Evolutionary conservation across 345 rosid species (phyloP).

Genomic region (Brassica carinata): DNA sequence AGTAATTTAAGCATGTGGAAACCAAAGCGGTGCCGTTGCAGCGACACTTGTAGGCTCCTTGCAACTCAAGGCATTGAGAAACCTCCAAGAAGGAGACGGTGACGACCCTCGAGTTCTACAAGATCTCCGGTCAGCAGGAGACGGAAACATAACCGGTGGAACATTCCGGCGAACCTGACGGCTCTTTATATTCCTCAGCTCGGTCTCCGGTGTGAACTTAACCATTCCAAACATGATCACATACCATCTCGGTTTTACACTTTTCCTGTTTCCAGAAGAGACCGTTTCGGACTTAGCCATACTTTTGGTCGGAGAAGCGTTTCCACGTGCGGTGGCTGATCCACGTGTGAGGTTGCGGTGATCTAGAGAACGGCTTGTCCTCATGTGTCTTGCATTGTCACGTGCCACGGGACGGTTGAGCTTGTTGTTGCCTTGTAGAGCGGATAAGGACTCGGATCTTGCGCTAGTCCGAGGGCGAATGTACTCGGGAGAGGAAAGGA

Average conservation of each 20-base stretch:
- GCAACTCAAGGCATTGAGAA: slow-evolving; percentile 71
- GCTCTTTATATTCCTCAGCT: slow-evolving; percentile 65
- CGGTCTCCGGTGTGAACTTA: slow-evolving; percentile 62
- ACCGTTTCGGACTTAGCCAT: slow-evolving; percentile 10
- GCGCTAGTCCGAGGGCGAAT: slow-evolving; percentile 31
- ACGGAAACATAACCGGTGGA: slow-evolving; percentile 46
- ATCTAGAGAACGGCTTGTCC: slow-evolving; percentile 68
- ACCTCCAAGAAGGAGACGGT: slow-evolving; percentile 48
- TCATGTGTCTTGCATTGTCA: slow-evolving; percentile 41
- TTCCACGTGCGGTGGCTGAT: slow-evolving; percentile 15
- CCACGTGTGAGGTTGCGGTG: slow-evolving; percentile 46
- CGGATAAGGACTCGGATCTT: slow-evolving; percentile 63
- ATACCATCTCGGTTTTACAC: slow-evolving; percentile 62
- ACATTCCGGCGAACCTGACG: slow-evolving; percentile 62
- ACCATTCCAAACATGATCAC: slow-evolving; percentile 64
- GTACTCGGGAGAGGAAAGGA: slow-evolving; percentile 15
- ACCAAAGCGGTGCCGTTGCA: slow-evolving; percentile 53
- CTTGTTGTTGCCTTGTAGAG: slow-evolving; percentile 31
- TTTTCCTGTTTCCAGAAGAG: slow-evolving; percentile 7
- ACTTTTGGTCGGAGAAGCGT: neutral
- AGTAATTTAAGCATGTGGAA: slow-evolving; percentile 37
- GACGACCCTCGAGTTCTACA: slow-evolving; percentile 35
- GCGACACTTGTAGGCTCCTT: slow-evolving; percentile 57
- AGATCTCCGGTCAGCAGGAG: slow-evolving; percentile 39
- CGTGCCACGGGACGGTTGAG: slow-evolving; percentile 30